Conservation (phyloP, 2,329 filamentous ascomycete species). For the Botryotinia calthae region DNA sequence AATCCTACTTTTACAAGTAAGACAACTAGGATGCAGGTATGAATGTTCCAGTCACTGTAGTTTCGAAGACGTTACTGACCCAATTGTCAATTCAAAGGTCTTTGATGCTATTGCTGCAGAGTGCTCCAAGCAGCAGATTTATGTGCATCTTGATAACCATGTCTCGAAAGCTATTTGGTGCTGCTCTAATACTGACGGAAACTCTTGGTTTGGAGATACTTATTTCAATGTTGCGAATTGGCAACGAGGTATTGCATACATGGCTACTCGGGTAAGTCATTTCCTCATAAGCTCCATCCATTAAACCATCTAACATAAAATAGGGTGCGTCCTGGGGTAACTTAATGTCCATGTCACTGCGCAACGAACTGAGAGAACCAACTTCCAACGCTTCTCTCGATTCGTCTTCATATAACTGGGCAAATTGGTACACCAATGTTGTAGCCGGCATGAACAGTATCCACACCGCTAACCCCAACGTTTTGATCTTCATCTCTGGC, state of each 20-base stretch:
- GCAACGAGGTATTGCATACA: conserved; percentile 57
- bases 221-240: conserved; percentile 59
- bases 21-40: conserved; percentile 52
- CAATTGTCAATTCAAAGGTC: conserved; percentile 38
- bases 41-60: neutral
- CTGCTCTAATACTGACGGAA: conserved; percentile 53
- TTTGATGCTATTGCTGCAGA: conserved; percentile 63
- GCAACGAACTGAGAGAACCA: conserved; percentile 43
- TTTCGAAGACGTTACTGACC: neutral
- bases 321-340: conserved; percentile 25
- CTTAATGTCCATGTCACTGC: conserved; percentile 35
- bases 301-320: neutral
- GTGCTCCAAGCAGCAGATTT: conserved; percentile 53
- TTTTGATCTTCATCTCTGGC: conserved; percentile 49
- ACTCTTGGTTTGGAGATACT: conserved; percentile 60
- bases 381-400: conserved; percentile 22
- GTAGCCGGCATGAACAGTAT: conserved; percentile 43
- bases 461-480: conserved; percentile 44
- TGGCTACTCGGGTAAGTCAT: conserved; percentile 54
- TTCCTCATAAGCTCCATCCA: neutral
- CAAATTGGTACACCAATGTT: conserved; percentile 46
- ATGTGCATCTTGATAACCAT: conserved; percentile 61
- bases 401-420: conserved; percentile 44
- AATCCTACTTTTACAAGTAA: conserved; percentile 55
- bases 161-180: conserved; percentile 59